Conservation (phyloP, 768 basidiomycete genomes). For the Suillus tomentosus region DNA sequence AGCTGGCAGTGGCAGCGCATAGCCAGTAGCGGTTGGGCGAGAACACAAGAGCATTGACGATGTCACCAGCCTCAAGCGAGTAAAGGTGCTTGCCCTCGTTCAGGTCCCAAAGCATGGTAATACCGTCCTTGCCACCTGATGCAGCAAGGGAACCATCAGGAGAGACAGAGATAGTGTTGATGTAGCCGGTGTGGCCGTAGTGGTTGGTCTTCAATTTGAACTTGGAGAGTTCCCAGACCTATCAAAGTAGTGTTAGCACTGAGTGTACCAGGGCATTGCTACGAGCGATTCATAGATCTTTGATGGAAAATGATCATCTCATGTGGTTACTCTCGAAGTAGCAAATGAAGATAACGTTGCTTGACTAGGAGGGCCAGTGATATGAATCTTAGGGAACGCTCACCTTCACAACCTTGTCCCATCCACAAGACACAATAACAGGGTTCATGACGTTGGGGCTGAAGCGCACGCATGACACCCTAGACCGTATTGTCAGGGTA, state of each 20-base stretch:
- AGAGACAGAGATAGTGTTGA: slow-evolving; percentile 97
- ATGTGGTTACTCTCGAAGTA: slow-evolving; percentile 79
- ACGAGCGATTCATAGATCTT: slow-evolving; percentile 65
- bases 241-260: slow-evolving; percentile 8
- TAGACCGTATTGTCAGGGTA: slow-evolving; percentile 32
- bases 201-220: slow-evolving; percentile 99
- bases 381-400: slow-evolving; percentile 29
- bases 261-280: slow-evolving; percentile 15
- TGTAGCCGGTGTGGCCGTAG: slow-evolving; percentile 98
- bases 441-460: slow-evolving; percentile 97
- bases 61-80: slow-evolving; percentile 97
- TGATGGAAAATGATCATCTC: slow-evolving; percentile 77
- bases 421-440: slow-evolving; percentile 98
- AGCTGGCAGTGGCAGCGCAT: slow-evolving; percentile 95
- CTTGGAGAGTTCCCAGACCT: slow-evolving; percentile 99
- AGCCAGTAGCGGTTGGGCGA: slow-evolving; percentile 99
- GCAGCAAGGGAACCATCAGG: slow-evolving; percentile 99
- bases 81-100: slow-evolving; percentile 99
- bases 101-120: slow-evolving; percentile 99
- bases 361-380: slow-evolving; percentile 19
- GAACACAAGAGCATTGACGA: slow-evolving; percentile 99
- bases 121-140: slow-evolving; percentile 98
- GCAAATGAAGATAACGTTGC: slow-evolving; percentile 66
- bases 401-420: slow-evolving; percentile 99
- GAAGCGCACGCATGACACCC: slow-evolving; percentile 99